phyloP scores from a whole-genome alignment of 1,284 basidiomycete genomes.

The Boletus mariae region DNA sequence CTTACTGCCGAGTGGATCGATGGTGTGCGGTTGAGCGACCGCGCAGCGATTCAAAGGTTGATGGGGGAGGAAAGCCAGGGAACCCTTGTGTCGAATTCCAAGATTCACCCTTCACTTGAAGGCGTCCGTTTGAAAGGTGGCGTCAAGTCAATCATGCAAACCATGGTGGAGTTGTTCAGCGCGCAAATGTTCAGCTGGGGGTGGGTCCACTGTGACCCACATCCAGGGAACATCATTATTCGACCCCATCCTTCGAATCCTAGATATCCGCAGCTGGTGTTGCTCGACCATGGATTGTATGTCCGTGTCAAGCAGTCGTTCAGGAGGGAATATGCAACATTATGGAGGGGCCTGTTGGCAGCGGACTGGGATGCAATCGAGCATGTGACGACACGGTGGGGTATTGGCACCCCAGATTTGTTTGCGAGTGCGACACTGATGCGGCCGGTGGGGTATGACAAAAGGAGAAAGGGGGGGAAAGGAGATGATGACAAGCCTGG shows the following conservation, averaged over 20 bases:
- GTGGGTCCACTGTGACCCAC: slow-evolving; percentile 79
- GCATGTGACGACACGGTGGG: slow-evolving; percentile 68
- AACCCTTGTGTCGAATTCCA: slow-evolving; percentile 3
- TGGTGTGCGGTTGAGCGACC: slow-evolving; percentile 74
- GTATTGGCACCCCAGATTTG: slow-evolving; percentile 75
- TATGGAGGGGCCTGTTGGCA: slow-evolving; percentile 78
- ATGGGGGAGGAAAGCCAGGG: slow-evolving; percentile 48
- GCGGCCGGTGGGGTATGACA: slow-evolving; percentile 49
- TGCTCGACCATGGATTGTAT: slow-evolving; percentile 88
- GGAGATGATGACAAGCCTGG: slow-evolving; percentile 13
- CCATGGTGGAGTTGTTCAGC: slow-evolving; percentile 79
- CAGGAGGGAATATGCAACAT: slow-evolving; percentile 66
- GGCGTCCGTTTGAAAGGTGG: slow-evolving; percentile 55
- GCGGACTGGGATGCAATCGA: slow-evolving; percentile 66
- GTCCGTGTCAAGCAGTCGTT: slow-evolving; percentile 65
- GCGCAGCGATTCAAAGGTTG: slow-evolving; percentile 47
- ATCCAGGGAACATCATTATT: slow-evolving; percentile 82
- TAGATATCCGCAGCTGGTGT: slow-evolving; percentile 70
- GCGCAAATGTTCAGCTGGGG: slow-evolving; percentile 89
- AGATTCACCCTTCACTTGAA: slow-evolving; percentile 16
- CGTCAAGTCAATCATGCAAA: slow-evolving; percentile 65
- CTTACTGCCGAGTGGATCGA: slow-evolving; percentile 90
- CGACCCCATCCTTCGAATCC: slow-evolving; percentile 61
- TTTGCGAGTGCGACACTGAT: slow-evolving; percentile 72
- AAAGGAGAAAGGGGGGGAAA: slow-evolving; percentile 19